Conservation (phyloP, 2,329 filamentous ascomycete species). For the Microsporum canis region DNA sequence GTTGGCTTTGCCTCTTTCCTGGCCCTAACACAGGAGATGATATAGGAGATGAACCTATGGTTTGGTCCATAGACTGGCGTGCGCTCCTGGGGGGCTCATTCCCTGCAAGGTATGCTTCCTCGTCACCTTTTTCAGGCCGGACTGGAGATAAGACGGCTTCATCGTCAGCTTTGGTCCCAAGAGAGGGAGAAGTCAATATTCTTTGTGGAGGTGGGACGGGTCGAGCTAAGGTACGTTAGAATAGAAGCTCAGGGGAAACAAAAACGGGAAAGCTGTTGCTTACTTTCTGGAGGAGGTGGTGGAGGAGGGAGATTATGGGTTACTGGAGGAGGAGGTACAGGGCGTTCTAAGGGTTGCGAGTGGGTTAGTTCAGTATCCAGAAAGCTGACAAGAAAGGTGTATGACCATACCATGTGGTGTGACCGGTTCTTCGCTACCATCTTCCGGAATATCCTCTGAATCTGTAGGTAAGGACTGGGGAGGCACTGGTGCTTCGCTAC, state of each 20-base stretch:
- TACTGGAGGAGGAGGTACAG: not conserved
- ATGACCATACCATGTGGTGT: not conserved
- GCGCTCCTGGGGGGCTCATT: slow-evolving; percentile 4
- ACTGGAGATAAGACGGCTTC: slow-evolving; percentile 49
- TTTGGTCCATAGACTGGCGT: not conserved
- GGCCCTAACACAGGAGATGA: slow-evolving; percentile 22
- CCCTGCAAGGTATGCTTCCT: slow-evolving; percentile 4
- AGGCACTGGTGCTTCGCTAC: not conserved
- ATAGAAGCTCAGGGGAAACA: not conserved
- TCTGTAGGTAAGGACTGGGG: not conserved
- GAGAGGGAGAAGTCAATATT: slow-evolving; percentile 52
- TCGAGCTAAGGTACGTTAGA: slow-evolving; percentile 42
- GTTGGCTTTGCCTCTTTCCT: slow-evolving; percentile 34
- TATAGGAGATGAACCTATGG: slow-evolving; percentile 9
- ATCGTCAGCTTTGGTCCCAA: slow-evolving; percentile 80
- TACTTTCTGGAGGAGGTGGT: slow-evolving; percentile 2
- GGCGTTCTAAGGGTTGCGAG: not conserved
- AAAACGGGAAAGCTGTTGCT: not conserved
- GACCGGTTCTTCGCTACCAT: not conserved
- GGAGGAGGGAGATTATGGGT: not conserved
- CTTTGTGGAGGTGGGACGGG: slow-evolving; percentile 47
- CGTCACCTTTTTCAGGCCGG: slow-evolving; percentile 2
- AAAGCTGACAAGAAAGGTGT: not conserved
- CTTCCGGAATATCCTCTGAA: not conserved
- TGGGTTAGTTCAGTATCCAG: not conserved